phyloP scores from a whole-genome alignment of 768 basidiomycete species.

The Pholiota molesta region DNA sequence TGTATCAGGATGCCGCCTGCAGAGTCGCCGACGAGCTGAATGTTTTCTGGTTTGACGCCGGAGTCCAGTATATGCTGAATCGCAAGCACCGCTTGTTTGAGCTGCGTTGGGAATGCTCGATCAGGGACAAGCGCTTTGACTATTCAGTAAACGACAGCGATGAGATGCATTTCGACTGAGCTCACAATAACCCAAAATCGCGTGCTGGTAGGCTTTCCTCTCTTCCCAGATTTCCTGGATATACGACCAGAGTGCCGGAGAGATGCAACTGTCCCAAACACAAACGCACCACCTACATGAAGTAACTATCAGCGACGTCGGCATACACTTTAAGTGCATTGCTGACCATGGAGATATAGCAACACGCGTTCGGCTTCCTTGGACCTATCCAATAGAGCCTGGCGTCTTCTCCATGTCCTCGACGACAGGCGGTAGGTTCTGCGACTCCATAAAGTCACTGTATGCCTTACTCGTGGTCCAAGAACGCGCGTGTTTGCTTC shows the following conservation, averaged over 20 bases:
- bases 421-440: conserved; percentile 18
- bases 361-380: conserved; percentile 15
- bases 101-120: conserved; percentile 34
- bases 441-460: conserved; percentile 17
- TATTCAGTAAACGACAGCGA: too few relatives aligned
- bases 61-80: conserved; percentile 29
- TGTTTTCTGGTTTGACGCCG: conserved; percentile 29
- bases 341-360: conserved; percentile 16
- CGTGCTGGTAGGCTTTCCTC: conserved; percentile 19
- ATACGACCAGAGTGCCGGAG: conserved; percentile 25
- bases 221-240: conserved; percentile 20
- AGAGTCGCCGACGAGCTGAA: conserved; percentile 37
- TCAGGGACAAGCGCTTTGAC: conserved; percentile 34
- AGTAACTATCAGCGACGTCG: background rate
- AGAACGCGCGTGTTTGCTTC: conserved; percentile 16
- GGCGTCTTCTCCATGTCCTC: conserved; percentile 22
- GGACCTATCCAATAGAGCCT: conserved; percentile 14
- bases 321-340: too few relatives aligned
- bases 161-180: background rate
- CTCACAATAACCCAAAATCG: conserved; percentile 23
- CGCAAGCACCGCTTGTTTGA: conserved; percentile 30
- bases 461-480: conserved; percentile 22
- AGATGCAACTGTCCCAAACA: conserved; percentile 18
- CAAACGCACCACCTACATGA: conserved; percentile 5
- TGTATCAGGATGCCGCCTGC: conserved; percentile 36